phyloP scores from a whole-genome alignment of 305 asterid genomes.

The Solanum hybrid region DNA sequence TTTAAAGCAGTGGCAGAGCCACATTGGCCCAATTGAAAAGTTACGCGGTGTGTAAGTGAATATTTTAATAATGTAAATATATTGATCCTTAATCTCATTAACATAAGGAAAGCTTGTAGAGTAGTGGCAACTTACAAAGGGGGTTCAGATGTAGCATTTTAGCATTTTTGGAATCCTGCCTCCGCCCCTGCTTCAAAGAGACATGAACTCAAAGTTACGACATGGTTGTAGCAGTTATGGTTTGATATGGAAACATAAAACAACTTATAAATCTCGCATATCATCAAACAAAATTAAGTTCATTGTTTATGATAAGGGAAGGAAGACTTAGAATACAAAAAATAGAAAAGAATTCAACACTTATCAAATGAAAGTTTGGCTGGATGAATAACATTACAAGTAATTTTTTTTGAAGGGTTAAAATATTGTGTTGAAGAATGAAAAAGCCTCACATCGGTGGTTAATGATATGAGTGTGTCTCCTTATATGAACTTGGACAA shows the following conservation, averaged over 20 bases:
- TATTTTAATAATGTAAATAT: background rate
- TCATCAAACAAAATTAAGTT: background rate
- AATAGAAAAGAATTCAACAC: background rate
- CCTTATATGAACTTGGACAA: background rate
- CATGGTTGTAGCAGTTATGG: constrained; percentile 7
- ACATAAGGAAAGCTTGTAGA: background rate
- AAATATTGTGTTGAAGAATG: background rate
- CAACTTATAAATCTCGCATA: background rate
- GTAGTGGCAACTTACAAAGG: background rate
- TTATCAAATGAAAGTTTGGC: background rate
- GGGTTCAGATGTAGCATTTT: background rate
- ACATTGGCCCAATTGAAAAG: background rate
- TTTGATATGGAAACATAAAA: background rate
- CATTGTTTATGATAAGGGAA: background rate
- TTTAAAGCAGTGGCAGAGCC: background rate
- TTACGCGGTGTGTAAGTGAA: background rate
- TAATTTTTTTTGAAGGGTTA: background rate
- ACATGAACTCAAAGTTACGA: constrained; percentile 10
- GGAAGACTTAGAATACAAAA: background rate
- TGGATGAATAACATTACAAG: background rate
- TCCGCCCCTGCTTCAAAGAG: background rate
- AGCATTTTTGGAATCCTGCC: background rate
- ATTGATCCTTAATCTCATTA: background rate
- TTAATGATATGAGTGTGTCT: background rate
- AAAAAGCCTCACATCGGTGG: background rate